These are phyloP conservation scores for Didymella keratinophila DNA, from an alignment of 2,329 filamentous ascomycete species.

Conservation along the genomic window DNA sequence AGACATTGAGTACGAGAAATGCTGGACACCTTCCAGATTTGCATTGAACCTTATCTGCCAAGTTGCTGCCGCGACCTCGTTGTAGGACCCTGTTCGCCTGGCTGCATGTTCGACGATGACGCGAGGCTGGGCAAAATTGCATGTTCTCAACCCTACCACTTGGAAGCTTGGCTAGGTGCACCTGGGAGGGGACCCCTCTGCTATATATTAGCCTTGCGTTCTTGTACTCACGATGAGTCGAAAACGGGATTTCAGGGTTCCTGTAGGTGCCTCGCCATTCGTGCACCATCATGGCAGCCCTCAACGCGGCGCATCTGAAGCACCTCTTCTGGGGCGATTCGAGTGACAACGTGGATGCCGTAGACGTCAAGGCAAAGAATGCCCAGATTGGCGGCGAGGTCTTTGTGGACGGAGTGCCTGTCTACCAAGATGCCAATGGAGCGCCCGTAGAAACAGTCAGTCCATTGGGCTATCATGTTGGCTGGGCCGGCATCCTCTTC, in stretches of 20 bases:
- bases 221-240: neutral
- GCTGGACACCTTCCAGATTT: neutral
- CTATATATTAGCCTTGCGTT: neutral
- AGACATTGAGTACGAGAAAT: neutral
- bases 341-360: neutral
- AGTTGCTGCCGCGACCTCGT: neutral
- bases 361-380: neutral
- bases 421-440: neutral
- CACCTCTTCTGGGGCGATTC: neutral
- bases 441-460: constrained; percentile 35
- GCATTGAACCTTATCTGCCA: neutral
- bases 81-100: neutral
- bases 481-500: constrained; percentile 40
- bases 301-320: neutral
- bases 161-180: neutral
- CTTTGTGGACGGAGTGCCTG: neutral
- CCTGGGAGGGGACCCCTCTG: neutral
- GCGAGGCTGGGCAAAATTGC: neutral
- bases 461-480: constrained; percentile 44
- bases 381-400: neutral
- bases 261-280: neutral
- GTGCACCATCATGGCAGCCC: neutral
- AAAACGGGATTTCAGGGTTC: neutral
- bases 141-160: neutral
- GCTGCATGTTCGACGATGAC: neutral